A percentile compares a stretch with the other conserved stretches of the same genome.
phyloP scores from a whole-genome alignment of 2,329 filamentous ascomycete species.

The Ascochyta koolunga region DNA sequence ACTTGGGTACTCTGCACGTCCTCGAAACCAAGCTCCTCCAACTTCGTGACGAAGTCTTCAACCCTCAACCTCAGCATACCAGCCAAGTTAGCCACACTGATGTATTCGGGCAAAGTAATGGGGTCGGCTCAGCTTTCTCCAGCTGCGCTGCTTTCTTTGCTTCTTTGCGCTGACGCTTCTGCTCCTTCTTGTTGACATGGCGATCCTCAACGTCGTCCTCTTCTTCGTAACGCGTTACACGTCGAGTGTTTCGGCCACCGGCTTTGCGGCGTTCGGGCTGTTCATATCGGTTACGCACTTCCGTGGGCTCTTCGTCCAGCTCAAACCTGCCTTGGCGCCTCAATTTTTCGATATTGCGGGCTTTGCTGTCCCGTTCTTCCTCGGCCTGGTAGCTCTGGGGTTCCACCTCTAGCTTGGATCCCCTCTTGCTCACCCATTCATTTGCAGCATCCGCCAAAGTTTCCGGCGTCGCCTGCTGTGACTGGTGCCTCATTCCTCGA shows the following conservation, averaged over 20 bases:
- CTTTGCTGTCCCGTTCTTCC: conserved; percentile 23
- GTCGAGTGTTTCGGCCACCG: conserved; percentile 21
- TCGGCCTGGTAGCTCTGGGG: conserved; percentile 13
- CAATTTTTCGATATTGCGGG: conserved; percentile 29
- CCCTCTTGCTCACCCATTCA: conserved; percentile 31
- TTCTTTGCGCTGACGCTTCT: conserved; percentile 41
- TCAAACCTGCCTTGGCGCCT: conserved; percentile 36
- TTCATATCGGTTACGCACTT: conserved; percentile 37
- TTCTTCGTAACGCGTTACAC: conserved; percentile 32
- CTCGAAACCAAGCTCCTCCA: conserved; percentile 91
- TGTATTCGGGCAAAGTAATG: conserved; percentile 87
- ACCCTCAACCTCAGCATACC: conserved; percentile 73
- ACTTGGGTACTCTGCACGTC: conserved; percentile 82
- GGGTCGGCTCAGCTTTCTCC: conserved; percentile 37
- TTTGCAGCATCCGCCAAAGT: conserved; percentile 37
- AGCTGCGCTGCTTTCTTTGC: conserved; percentile 44
- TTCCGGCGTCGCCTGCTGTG: conserved; percentile 4
- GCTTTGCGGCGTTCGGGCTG: conserved; percentile 36
- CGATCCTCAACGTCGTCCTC: conserved; percentile 36
- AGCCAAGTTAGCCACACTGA: conserved; percentile 84
- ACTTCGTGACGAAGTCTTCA: conserved; percentile 73
- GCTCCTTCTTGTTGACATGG: conserved; percentile 33
- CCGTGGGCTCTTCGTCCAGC: conserved; percentile 26
- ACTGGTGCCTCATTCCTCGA: conserved; percentile 7
- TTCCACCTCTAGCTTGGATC: conserved; percentile 20